phyloP scores from a whole-genome alignment of 2,329 filamentous ascomycete species.

The Exutisphaerella laricina region DNA sequence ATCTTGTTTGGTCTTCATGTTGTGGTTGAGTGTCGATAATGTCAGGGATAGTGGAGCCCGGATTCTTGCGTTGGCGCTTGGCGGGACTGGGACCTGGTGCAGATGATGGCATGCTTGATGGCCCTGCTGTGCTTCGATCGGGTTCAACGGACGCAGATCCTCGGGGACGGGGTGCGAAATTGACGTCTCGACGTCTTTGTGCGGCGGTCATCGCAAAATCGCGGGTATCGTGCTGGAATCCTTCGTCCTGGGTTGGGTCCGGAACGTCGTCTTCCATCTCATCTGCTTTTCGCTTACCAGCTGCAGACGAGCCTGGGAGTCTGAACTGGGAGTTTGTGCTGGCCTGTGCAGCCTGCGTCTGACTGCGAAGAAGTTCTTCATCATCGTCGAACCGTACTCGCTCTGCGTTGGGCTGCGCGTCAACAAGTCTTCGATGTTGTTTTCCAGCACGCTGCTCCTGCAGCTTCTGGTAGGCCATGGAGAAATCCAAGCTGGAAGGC shows the following conservation, averaged over 20 bases:
- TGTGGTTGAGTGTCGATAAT: slow-evolving; percentile 13
- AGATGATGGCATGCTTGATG: slow-evolving; percentile 3
- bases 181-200: slow-evolving; percentile 34
- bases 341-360: slow-evolving; percentile 9
- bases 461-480: neutral
- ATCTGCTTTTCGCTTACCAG: slow-evolving; percentile 25
- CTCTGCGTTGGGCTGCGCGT: slow-evolving; percentile 26
- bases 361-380: slow-evolving; percentile 3
- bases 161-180: slow-evolving; percentile 15
- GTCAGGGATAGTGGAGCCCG: slow-evolving; percentile 28
- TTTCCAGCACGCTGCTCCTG: neutral
- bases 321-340: slow-evolving; percentile 9
- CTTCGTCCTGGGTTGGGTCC: slow-evolving; percentile 37
- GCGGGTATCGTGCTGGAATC: slow-evolving; percentile 40
- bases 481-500: neutral
- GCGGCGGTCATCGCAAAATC: slow-evolving; percentile 26
- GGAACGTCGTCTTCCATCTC: slow-evolving; percentile 28
- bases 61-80: slow-evolving; percentile 29
- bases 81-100: slow-evolving; percentile 11
- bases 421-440: slow-evolving; percentile 12
- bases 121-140: slow-evolving; percentile 3
- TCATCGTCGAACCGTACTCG: slow-evolving; percentile 10
- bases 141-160: slow-evolving; percentile 5
- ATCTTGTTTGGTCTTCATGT: slow-evolving; percentile 5
- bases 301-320: neutral